phyloP scores from a whole-genome alignment of 2,329 filamentous ascomycete species.

The Venturia oleaginea region DNA sequence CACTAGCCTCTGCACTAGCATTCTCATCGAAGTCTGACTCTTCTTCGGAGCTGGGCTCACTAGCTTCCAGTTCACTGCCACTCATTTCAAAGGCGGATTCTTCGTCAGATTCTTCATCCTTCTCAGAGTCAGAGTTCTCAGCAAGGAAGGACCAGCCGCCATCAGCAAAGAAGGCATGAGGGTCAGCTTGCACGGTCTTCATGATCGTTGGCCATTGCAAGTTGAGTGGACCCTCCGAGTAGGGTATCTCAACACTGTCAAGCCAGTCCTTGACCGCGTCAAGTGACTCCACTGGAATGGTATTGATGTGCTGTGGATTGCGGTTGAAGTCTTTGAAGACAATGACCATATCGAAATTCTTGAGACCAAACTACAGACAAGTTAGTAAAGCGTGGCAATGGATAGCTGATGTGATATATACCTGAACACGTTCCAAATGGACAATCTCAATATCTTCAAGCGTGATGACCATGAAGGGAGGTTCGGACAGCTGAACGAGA shows the following conservation, averaged over 20 bases:
- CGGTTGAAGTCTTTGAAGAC: constrained; percentile 96
- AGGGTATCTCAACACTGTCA: constrained; percentile 90
- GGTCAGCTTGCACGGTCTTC: constrained; percentile 94
- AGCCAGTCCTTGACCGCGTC: constrained; percentile 97
- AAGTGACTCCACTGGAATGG: constrained; percentile 88
- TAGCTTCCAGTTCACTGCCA: constrained; percentile 65
- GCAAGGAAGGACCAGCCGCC: constrained; percentile 92
- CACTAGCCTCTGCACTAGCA: constrained; percentile 70
- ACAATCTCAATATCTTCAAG: constrained; percentile 94
- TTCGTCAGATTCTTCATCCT: constrained; percentile 65
- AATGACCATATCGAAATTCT: constrained; percentile 98
- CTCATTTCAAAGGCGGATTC: constrained; percentile 89
- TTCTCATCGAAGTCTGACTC: constrained; percentile 93
- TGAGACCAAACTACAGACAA: constrained; percentile 68
- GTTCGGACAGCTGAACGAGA: constrained; percentile 91
- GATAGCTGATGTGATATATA: constrained; percentile 18
- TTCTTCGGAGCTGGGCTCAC: constrained; percentile 74
- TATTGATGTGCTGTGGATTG: constrained; percentile 91
- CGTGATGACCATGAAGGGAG: constrained; percentile 91
- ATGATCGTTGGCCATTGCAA: constrained; percentile 99
- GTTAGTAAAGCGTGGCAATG: constrained; percentile 3
- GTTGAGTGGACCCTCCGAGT: constrained; percentile 89
- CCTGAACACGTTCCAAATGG: constrained; percentile 83
- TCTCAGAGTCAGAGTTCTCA: constrained; percentile 79
- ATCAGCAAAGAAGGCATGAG: constrained; percentile 89